Evolutionary conservation across 495 filamentous ascomycete species (phyloP).

Genomic region (Neurospora sp.): DNA sequence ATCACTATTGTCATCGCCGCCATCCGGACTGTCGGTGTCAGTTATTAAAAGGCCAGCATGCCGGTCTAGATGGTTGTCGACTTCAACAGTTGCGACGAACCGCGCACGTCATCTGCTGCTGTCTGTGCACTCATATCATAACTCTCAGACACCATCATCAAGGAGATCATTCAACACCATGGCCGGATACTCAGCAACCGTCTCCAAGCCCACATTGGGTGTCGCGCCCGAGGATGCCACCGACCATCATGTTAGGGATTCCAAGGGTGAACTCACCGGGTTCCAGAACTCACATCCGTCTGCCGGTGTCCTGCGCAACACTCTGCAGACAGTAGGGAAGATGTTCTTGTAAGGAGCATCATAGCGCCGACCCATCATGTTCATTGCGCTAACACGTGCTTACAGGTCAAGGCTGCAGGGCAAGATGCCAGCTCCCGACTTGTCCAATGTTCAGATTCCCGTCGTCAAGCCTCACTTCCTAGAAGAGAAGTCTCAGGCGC

Average conservation of each 20-base stretch:
- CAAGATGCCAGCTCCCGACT: constrained; percentile 50
- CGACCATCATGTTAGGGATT: constrained; percentile 27
- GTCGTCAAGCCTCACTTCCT: constrained; percentile 65
- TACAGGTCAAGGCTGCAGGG: constrained; percentile 51
- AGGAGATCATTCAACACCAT: constrained; percentile 1
- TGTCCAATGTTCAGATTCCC: constrained; percentile 43
- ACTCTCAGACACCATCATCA: neutral
- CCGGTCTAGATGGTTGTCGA: neutral
- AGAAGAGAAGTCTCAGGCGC: constrained; percentile 27
- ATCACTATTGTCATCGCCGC: neutral
- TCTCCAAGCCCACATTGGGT: constrained; percentile 13
- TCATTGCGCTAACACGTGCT: neutral
- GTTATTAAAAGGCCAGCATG: neutral
- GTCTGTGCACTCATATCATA: neutral
- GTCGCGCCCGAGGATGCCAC: constrained; percentile 17
- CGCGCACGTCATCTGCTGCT: neutral
- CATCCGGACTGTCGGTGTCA: neutral
- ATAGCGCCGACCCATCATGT: neutral
- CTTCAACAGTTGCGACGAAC: neutral
- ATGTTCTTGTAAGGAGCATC: constrained; percentile 6
- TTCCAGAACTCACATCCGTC: constrained; percentile 30
- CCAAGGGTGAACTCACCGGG: constrained; percentile 20
- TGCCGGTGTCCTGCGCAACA: neutral
- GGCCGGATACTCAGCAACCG: constrained; percentile 6
- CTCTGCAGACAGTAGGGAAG: neutral